Conservation (phyloP, 2,329 filamentous ascomycete species). For the Penicillium sp. region DNA sequence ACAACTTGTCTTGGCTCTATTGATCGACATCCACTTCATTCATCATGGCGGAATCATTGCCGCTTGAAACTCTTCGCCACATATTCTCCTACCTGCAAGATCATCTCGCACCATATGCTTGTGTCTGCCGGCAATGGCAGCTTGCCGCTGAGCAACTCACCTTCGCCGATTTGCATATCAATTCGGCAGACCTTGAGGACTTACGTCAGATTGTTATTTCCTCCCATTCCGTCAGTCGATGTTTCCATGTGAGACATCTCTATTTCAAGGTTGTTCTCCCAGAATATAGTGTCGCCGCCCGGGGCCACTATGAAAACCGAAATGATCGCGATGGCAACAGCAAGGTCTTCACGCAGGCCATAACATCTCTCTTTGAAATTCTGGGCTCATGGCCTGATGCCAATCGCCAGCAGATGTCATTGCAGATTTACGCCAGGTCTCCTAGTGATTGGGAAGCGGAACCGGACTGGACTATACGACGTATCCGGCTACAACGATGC, state of each 20-base stretch:
- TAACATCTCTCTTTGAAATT: background rate
- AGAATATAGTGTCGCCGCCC: background rate
- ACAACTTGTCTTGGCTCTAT: background rate
- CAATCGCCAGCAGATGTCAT: too few relatives aligned
- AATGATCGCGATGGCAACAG: background rate
- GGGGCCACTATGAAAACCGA: background rate
- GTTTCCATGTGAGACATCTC: background rate
- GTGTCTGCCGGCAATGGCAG: conserved; percentile 2
- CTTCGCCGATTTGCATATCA: background rate
- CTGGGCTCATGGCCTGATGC: background rate
- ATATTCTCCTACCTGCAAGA: background rate
- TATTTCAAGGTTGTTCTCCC: background rate
- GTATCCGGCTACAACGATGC: background rate
- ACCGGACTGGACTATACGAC: background rate
- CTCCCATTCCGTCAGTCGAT: background rate
- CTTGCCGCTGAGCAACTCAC: background rate
- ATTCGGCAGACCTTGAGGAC: background rate
- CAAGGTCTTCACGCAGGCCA: background rate
- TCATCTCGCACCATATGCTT: background rate
- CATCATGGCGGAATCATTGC: background rate
- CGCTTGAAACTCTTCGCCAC: background rate
- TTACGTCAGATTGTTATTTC: background rate
- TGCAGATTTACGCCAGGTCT: background rate
- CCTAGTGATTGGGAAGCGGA: background rate
- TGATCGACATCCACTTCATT: background rate